A percentile compares a stretch with the other conserved stretches of the same genome.
Evolutionary conservation across 2,329 filamentous ascomycete species (phyloP).

Genomic region (Colletotrichum lini): DNA sequence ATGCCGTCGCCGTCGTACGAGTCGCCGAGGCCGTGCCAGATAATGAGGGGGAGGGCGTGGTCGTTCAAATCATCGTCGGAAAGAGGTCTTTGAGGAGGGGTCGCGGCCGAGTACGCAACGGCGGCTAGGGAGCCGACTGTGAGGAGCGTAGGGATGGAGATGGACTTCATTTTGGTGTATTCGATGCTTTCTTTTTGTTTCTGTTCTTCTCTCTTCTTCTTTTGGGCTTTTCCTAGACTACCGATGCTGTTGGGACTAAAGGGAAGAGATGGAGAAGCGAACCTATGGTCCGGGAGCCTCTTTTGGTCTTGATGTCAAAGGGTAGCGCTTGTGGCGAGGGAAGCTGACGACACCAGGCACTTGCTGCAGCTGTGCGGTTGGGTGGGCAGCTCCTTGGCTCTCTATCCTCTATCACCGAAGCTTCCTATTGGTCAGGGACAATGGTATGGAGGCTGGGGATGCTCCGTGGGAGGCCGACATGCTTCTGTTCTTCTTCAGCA

Average conservation of each 20-base stretch:
- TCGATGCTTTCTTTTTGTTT: not conserved
- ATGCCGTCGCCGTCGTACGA: slow-evolving; percentile 84
- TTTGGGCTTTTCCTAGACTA: not conserved
- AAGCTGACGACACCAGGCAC: slow-evolving; percentile 44
- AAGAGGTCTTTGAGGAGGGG: slow-evolving; percentile 26
- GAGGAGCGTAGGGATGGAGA: slow-evolving; percentile 52
- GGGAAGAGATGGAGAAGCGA: slow-evolving; percentile 1
- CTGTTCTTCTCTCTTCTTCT: not conserved
- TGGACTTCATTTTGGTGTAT: slow-evolving; percentile 48
- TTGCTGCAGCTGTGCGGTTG: slow-evolving; percentile 46
- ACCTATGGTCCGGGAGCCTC: slow-evolving; percentile 3
- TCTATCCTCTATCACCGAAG: slow-evolving; percentile 24
- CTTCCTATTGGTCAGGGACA: slow-evolving; percentile 43
- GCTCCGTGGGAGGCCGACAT: slow-evolving; percentile 10
- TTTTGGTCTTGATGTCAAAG: slow-evolving; percentile 18
- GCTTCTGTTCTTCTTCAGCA: slow-evolving; percentile 4
- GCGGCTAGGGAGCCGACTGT: slow-evolving; percentile 48
- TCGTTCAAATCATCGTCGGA: slow-evolving; percentile 61
- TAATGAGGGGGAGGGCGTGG: slow-evolving; percentile 87
- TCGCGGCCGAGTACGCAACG: slow-evolving; percentile 42
- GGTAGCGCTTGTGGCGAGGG: slow-evolving; percentile 40
- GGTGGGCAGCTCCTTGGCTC: slow-evolving; percentile 11
- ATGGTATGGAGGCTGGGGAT: not conserved
- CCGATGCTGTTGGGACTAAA: slow-evolving; percentile 6
- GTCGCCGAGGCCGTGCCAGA: slow-evolving; percentile 92